phyloP scores from a whole-genome alignment of 2,329 filamentous ascomycete genomes.

The Endocalyx cinctus region DNA sequence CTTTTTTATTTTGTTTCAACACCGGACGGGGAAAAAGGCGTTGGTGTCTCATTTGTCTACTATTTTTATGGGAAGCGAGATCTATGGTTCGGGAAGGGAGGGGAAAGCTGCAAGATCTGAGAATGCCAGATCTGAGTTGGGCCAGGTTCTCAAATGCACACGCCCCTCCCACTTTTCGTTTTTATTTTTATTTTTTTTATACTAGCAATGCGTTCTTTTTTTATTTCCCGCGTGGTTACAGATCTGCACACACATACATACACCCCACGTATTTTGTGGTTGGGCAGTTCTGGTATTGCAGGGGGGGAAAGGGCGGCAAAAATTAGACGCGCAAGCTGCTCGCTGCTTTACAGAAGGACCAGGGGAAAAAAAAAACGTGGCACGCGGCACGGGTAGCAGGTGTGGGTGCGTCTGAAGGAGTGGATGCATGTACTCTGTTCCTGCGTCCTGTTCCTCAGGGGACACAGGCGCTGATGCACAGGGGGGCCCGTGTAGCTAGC shows the following conservation, averaged over 20 bases:
- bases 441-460: constrained; percentile 25
- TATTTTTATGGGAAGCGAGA: constrained; percentile 10
- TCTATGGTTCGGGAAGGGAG: constrained; percentile 9
- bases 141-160: constrained; percentile 22
- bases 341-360: constrained; percentile 34
- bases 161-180: constrained; percentile 19
- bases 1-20: constrained; percentile 11
- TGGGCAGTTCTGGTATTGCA: constrained; percentile 17
- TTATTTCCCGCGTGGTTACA: constrained; percentile 16
- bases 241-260: constrained; percentile 23
- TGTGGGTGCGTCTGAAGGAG: constrained; percentile 21
- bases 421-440: constrained; percentile 21
- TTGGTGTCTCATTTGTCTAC: constrained; percentile 13
- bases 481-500: constrained; percentile 17
- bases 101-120: constrained; percentile 11
- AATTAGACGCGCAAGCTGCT: constrained; percentile 34
- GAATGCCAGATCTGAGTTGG: constrained; percentile 23
- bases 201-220: too few relatives aligned
- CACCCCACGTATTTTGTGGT: constrained; percentile 12
- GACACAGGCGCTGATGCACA: constrained; percentile 21
- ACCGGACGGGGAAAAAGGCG: constrained; percentile 11
- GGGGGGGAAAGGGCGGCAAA: constrained; percentile 25
- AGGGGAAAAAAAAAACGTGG: too few relatives aligned
- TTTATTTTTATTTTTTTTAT: constrained; percentile 9
- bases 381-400: constrained; percentile 19